Conservation (phyloP, 331 rosid genomes). For the Malus hybrid region DNA sequence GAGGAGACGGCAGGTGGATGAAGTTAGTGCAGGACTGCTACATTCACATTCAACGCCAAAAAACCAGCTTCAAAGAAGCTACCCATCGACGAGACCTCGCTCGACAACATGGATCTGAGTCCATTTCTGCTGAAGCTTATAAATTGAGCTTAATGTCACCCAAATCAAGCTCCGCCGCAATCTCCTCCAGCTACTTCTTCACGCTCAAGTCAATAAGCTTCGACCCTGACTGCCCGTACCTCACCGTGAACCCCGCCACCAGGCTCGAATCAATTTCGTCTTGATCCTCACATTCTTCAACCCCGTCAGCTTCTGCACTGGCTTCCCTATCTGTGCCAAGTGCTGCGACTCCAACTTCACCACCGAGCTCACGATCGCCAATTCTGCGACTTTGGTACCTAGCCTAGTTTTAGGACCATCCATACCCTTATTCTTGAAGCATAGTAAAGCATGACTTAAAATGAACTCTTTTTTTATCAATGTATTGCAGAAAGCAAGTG, state of each 20-base stretch:
- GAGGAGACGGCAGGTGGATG: too few species aligned
- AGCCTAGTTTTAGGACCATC: too few species aligned
- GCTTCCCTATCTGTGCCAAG: slow-evolving; percentile 85
- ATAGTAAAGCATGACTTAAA: too few species aligned
- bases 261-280: slow-evolving; percentile 57
- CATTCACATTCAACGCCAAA: too few species aligned
- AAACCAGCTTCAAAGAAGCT: too few species aligned
- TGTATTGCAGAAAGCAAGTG: too few species aligned
- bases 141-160: slow-evolving; percentile 49
- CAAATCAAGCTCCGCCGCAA: slow-evolving; percentile 76
- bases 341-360: slow-evolving; percentile 82
- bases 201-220: slow-evolving; percentile 90
- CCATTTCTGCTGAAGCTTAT: slow-evolving; percentile 2
- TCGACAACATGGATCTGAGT: too few species aligned
- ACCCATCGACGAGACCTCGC: too few species aligned
- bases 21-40: too few species aligned
- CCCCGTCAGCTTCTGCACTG: slow-evolving; percentile 87
- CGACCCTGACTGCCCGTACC: slow-evolving; percentile 68
- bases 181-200: slow-evolving; percentile 81
- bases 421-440: too few species aligned
- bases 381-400: too few species aligned
- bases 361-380: slow-evolving; percentile 76
- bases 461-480: too few species aligned
- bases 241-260: slow-evolving; percentile 86
- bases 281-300: slow-evolving; percentile 81